Base-by-base conservation (phyloP, 192 early-diverging fungal species). In the Podila verticillata region DNA sequence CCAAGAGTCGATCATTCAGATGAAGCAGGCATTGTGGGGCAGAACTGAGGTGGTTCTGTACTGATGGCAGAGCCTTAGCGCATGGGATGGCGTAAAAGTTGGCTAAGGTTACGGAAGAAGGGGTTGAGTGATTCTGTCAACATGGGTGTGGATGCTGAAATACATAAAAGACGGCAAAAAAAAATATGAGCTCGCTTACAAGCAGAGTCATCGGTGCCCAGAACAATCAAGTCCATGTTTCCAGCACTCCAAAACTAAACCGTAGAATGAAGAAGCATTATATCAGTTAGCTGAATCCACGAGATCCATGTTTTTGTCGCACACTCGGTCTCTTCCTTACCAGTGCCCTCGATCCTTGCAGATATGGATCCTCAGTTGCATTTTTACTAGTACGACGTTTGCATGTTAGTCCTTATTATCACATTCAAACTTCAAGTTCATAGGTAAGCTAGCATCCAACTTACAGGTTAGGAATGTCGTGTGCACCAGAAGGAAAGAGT, bases 201-300 rank as follows among this genome's bases (percentile, higher is more conserved):
- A 31, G 68, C 70, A 13, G 75, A 79, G 48, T 74, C 73, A 35
- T 82, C 65, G 3, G 69, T 32, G n/a, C 91, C 85, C 7, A 92
- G 72, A n/a, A 94, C 69, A 78, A 92, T 91, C 7, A 95, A 73
- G 64, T 92, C 90, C 80, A 85, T 84, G 49, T 84, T 86, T 44
- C 90, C 92, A 4, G 87, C 68, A 17, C 89, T 90, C 94, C 94
- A 95, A 66, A 92, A 94, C 91, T 93, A 69, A 15, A 51, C 15
- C 39, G 39, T 44, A 44, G 39, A 44, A 15, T 44, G 39, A 44
- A 44, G 1, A 12, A n/a, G n/a, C n/a, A 1, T 44, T 12, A 44
- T 44, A 7, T 44, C 39, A 44, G 39, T 44, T 44, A 15, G 17
- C 1, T 15, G 39, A 13, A 44, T 44, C 15, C 39, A 44, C 17